Conservation (phyloP, 352 stramenopile species). For the Phytophthora sp. region DNA sequence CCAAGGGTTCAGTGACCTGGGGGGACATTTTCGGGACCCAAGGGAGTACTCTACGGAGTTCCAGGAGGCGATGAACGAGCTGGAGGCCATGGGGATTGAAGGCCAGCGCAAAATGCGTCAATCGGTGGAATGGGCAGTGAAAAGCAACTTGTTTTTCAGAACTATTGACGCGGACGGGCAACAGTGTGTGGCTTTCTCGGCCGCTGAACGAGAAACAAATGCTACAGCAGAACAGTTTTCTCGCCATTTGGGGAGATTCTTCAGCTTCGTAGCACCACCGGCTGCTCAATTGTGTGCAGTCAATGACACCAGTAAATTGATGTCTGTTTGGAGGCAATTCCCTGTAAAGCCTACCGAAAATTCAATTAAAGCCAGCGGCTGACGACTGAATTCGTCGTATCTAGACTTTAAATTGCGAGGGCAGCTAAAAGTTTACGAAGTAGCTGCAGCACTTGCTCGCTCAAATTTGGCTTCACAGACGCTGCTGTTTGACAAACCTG, state of each 20-base stretch:
- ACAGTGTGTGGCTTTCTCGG: background rate
- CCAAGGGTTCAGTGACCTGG: no score
- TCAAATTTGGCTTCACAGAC: background rate
- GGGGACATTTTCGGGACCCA: background rate
- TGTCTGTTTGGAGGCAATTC: background rate
- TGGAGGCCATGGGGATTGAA: background rate
- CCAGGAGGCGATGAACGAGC: background rate
- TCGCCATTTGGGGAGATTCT: background rate
- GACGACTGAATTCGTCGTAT: background rate
- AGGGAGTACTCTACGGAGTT: slow-evolving; percentile 4
- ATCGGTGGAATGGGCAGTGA: background rate
- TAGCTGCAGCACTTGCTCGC: background rate
- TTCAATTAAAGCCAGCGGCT: no score
- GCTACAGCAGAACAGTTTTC: background rate
- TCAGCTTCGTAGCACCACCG: background rate
- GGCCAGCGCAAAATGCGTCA: background rate
- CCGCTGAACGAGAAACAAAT: background rate
- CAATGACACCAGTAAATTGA: background rate
- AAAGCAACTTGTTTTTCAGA: background rate
- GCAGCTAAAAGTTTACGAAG: background rate
- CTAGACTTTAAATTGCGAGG: background rate
- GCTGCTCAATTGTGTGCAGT: background rate
- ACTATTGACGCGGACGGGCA: background rate
- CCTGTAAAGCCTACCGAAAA: background rate
- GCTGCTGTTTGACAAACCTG: background rate